Conservation (phyloP, 768 basidiomycete species). For the Trichaptum fuscoviolaceum region DNA sequence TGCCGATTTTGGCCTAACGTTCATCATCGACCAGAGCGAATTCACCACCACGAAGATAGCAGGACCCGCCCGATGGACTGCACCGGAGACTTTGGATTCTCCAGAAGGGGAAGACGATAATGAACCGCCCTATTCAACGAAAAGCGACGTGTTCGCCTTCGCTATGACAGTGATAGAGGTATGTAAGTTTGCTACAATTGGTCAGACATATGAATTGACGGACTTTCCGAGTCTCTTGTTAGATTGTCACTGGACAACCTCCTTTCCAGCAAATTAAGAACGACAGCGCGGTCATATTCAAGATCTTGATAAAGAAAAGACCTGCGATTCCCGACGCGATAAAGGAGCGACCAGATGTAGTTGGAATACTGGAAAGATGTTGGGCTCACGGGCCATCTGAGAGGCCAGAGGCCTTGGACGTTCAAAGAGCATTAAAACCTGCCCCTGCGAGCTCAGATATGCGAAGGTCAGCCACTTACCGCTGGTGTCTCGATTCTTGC, state of each 20-base stretch:
- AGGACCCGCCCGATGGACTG: slow-evolving; percentile 26
- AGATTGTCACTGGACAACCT: slow-evolving; percentile 18
- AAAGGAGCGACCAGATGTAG: slow-evolving; percentile 8
- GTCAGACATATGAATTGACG: background rate
- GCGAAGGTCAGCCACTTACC: too few relatives aligned
- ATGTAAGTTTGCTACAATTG: background rate
- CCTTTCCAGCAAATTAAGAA: slow-evolving; percentile 20
- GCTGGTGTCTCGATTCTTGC: too few relatives aligned
- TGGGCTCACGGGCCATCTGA: slow-evolving; percentile 15
- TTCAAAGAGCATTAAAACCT: background rate
- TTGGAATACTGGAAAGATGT: slow-evolving; percentile 12
- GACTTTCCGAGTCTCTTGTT: background rate
- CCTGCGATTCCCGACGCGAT: slow-evolving; percentile 17
- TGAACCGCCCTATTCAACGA: slow-evolving; percentile 9
- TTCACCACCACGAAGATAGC: slow-evolving; percentile 22
- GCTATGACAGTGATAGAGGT: slow-evolving; percentile 28
- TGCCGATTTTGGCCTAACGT: slow-evolving; percentile 25
- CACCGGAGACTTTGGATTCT: slow-evolving; percentile 27
- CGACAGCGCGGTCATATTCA: slow-evolving; percentile 21
- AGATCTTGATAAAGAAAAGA: slow-evolving; percentile 16
- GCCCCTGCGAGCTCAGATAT: too few relatives aligned
- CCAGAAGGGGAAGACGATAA: slow-evolving; percentile 12
- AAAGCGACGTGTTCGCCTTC: slow-evolving; percentile 24
- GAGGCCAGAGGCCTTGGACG: slow-evolving; percentile 12
- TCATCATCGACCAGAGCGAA: slow-evolving; percentile 18